These are phyloP conservation scores for Mycena floridula DNA, from an alignment of 768 basidiomycete genomes.

Conservation along the genomic window DNA sequence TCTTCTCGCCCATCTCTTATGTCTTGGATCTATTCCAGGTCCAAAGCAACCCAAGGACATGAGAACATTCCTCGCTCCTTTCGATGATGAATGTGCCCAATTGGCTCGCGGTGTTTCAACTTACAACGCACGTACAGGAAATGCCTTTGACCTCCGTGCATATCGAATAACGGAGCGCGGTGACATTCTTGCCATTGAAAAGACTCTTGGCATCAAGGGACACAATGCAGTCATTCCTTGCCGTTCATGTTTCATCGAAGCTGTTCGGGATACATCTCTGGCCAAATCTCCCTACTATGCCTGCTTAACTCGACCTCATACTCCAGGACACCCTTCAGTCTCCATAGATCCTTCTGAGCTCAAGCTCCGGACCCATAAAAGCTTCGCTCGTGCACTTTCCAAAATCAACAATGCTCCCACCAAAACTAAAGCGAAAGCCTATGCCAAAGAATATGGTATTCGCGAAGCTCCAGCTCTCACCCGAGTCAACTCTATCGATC, in stretches of 20 bases:
- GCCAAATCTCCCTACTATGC: conserved; percentile 17
- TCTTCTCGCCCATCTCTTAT: conserved; percentile 19
- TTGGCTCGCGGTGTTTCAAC: not conserved
- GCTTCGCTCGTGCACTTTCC: conserved; percentile 1
- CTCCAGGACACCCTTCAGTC: not conserved
- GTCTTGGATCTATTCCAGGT: conserved; percentile 25
- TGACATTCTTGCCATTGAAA: conserved; percentile 28
- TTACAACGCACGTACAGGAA: not conserved
- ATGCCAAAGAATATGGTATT: conserved; percentile 22
- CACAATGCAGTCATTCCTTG: conserved; percentile 29
- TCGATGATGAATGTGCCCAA: not conserved
- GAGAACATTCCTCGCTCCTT: not conserved
- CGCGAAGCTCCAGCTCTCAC: conserved; percentile 20
- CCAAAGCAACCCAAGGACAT: conserved; percentile 21
- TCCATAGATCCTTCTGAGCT: conserved; percentile 12
- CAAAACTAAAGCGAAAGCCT: conserved; percentile 2
- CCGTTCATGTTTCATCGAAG: conserved; percentile 25
- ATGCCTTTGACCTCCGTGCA: conserved; percentile 9
- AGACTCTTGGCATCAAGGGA: conserved; percentile 27
- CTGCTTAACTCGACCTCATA: conserved; percentile 10
- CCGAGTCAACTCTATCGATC: conserved; percentile 19
- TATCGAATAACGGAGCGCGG: conserved; percentile 22
- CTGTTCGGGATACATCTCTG: conserved; percentile 5
- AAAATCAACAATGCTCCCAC: conserved; percentile 5
- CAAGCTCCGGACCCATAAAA: conserved; percentile 14